A percentile compares a stretch with the other conserved stretches of the same genome.
Evolutionary conservation across 2,329 filamentous ascomycete genomes (phyloP).

Genomic region (Epichloe gansuensis): DNA sequence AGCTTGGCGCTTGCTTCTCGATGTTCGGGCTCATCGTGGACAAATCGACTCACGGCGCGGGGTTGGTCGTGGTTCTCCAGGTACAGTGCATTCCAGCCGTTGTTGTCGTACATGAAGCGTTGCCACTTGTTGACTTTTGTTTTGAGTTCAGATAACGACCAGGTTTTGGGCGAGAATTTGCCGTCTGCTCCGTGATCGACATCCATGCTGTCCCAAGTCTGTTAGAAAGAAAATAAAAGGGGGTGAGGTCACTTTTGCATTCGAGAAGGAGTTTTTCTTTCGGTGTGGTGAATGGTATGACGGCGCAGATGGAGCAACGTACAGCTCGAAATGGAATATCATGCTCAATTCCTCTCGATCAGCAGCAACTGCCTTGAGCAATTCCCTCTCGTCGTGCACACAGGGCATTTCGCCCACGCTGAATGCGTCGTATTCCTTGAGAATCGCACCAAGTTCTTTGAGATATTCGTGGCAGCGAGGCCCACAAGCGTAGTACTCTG

Average conservation of each 20-base stretch:
- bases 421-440: slow-evolving; percentile 36
- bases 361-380: slow-evolving; percentile 38
- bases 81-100: slow-evolving; percentile 54
- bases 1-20: slow-evolving; percentile 44
- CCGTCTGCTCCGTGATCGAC: slow-evolving; percentile 33
- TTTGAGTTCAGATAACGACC: slow-evolving; percentile 40
- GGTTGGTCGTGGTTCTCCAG: slow-evolving; percentile 57
- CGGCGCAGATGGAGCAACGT: slow-evolving; percentile 11
- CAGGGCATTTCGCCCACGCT: slow-evolving; percentile 41
- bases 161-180: slow-evolving; percentile 30
- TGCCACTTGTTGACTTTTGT: slow-evolving; percentile 45
- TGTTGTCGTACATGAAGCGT: slow-evolving; percentile 43
- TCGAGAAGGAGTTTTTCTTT: background rate
- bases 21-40: slow-evolving; percentile 35
- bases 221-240: background rate
- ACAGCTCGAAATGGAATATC: slow-evolving; percentile 63
- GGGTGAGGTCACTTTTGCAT: background rate
- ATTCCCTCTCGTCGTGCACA: slow-evolving; percentile 27
- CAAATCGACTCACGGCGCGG: slow-evolving; percentile 45
- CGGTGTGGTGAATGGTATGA: too few species aligned
- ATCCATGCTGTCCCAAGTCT: slow-evolving; percentile 26
- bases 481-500: slow-evolving; percentile 42
- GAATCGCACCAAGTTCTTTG: slow-evolving; percentile 30
- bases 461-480: slow-evolving; percentile 35
- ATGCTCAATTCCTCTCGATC: slow-evolving; percentile 52